phyloP scores from a whole-genome alignment of 345 rosid genomes.

The Toxicodendron radicans region DNA sequence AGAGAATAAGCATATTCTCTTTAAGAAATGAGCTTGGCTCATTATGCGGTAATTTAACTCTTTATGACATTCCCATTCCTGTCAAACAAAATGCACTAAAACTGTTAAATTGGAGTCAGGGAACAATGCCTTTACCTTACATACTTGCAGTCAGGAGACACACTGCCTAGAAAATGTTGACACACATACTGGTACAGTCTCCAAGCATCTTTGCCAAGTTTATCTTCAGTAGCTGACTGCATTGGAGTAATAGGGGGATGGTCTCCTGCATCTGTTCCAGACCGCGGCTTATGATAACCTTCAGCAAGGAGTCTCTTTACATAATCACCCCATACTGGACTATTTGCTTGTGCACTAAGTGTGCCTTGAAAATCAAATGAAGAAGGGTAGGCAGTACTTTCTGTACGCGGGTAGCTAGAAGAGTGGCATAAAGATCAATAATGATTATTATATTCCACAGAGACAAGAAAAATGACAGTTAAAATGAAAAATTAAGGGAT shows the following conservation, averaged over 20 bases:
- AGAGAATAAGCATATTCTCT: too few species aligned
- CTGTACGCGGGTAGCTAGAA: conserved; percentile 89
- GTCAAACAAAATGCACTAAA: not conserved
- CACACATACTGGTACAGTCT: conserved; percentile 86
- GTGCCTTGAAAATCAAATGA: conserved; percentile 84
- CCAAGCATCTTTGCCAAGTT: conserved; percentile 87
- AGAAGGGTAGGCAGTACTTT: conserved; percentile 95
- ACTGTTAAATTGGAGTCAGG: not conserved
- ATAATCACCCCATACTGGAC: conserved; percentile 58
- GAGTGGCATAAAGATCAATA: conserved; percentile 15
- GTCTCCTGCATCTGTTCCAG: conserved; percentile 93
- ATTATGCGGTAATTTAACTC: too few species aligned
- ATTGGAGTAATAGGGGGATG: conserved; percentile 99
- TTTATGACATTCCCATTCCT: not conserved
- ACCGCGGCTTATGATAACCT: conserved; percentile 65
- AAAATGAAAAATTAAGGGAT: not conserved
- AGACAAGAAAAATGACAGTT: not conserved
- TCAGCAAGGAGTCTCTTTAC: conserved; percentile 60
- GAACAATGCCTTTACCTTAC: conserved; percentile 45
- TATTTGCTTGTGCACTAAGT: conserved; percentile 59
- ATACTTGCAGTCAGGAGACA: conserved; percentile 92
- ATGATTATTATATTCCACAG: conserved; percentile 6
- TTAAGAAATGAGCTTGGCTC: too few species aligned
- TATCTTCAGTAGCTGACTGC: conserved; percentile 68
- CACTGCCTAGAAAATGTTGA: conserved; percentile 89